These are phyloP conservation scores for Acer saccharum DNA, from an alignment of 345 rosid genomes.

Conservation along the genomic window DNA sequence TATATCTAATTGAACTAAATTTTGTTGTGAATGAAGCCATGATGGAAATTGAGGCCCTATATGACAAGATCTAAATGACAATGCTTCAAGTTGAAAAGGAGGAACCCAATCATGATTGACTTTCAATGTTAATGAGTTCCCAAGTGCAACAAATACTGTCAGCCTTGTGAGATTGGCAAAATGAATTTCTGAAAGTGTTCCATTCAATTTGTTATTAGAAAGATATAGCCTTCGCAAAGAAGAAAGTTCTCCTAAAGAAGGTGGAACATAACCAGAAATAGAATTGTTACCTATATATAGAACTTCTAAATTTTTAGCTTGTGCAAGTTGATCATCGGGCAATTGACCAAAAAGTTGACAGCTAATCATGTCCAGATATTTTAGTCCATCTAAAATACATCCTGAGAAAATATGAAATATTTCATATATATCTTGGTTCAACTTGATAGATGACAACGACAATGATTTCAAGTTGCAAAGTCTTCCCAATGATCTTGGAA, in stretches of 20 bases:
- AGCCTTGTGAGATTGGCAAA: slow-evolving; percentile 31
- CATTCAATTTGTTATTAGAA: neutral
- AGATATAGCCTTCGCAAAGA: too few species aligned
- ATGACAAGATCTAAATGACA: slow-evolving; percentile 22
- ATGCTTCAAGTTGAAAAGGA: slow-evolving; percentile 23
- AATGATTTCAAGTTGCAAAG: neutral
- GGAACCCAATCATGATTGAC: slow-evolving; percentile 31
- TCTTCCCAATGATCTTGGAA: neutral
- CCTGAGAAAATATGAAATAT: neutral
- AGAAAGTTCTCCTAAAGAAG: too few species aligned
- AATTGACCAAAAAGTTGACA: neutral
- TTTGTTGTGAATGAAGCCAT: slow-evolving; percentile 29
- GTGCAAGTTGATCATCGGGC: neutral
- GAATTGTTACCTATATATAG: neutral
- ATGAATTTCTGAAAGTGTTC: slow-evolving; percentile 17
- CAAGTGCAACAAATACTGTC: neutral
- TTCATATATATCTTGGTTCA: neutral
- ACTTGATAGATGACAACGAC: neutral
- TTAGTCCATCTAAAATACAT: neutral
- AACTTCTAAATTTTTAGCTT: too few species aligned
- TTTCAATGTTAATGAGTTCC: slow-evolving; percentile 20
- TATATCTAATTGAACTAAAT: slow-evolving; percentile 18
- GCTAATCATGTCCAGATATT: neutral
- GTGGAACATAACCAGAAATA: neutral
- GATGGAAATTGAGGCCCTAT: slow-evolving; percentile 30